Evolutionary conservation across 768 basidiomycete genomes (phyloP).

Genomic region (Leccinum sublutescens): DNA sequence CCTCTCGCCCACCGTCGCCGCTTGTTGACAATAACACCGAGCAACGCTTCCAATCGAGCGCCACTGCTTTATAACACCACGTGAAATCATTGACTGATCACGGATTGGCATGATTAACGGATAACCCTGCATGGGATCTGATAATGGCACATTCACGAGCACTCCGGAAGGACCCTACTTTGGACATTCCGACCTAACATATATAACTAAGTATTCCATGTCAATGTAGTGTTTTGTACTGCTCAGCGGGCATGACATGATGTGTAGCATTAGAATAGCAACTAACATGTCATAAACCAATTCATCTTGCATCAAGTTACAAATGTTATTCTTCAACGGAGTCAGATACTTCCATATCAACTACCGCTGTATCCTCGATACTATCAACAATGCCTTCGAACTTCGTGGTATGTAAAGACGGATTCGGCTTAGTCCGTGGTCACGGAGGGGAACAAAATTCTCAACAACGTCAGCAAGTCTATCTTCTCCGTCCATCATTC

Average conservation of each 20-base stretch:
- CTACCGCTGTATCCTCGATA: conserved; percentile 5
- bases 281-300: not conserved
- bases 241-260: conserved; percentile 18
- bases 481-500: not conserved
- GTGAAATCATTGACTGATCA: conserved; percentile 19
- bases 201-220: conserved; percentile 4
- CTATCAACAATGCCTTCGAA: not conserved
- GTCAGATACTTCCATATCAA: conserved; percentile 32
- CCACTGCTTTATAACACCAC: conserved; percentile 26
- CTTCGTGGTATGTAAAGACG: not conserved
- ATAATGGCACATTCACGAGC: conserved; percentile 13
- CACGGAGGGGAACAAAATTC: conserved; percentile 29
- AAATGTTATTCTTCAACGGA: not conserved
- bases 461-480: conserved; percentile 36
- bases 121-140: conserved; percentile 11
- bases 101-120: conserved; percentile 17
- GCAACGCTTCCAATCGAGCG: conserved; percentile 29
- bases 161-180: conserved; percentile 17
- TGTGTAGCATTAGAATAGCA: conserved; percentile 28
- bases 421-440: conserved; percentile 17
- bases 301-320: not conserved
- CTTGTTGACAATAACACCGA: conserved; percentile 7
- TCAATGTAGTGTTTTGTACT: conserved; percentile 21
- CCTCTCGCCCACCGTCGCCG: conserved; percentile 25
- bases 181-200: conserved; percentile 10